A percentile compares a stretch with the other conserved stretches of the same genome.
Evolutionary conservation across 179 eudicot genomes (phyloP).

Genomic region (Patellifolia procumbens): DNA sequence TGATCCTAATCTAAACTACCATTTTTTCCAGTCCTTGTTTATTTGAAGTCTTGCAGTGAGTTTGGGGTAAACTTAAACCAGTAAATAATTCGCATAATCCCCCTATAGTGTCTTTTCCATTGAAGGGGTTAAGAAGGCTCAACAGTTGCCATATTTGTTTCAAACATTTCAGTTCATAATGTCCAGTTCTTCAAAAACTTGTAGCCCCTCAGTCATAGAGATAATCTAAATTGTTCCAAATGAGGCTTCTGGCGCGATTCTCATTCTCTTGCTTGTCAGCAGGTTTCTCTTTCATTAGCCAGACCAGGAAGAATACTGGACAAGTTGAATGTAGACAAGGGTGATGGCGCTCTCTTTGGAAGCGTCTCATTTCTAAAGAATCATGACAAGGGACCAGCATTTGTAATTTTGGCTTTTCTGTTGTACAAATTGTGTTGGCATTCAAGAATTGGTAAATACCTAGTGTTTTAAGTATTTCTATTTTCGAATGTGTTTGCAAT

Average conservation of each 20-base stretch:
- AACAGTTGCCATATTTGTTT: neutral
- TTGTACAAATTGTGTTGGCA: conserved; percentile 20
- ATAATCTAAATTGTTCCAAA: no score
- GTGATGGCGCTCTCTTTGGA: conserved; percentile 21
- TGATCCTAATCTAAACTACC: neutral
- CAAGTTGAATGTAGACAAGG: conserved; percentile 19
- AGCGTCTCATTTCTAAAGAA: conserved; percentile 10
- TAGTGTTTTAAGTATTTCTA: neutral
- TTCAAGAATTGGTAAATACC: neutral
- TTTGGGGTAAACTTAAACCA: no score
- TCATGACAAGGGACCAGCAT: conserved; percentile 26
- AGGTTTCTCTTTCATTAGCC: conserved; percentile 16
- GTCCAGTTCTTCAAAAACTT: neutral
- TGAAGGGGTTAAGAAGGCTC: neutral
- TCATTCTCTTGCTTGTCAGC: conserved; percentile 11
- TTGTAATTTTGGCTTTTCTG: conserved; percentile 18
- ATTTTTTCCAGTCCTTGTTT: neutral
- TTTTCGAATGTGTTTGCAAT: neutral
- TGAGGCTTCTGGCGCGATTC: conserved; percentile 7
- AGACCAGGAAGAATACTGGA: neutral
- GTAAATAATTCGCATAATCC: no score
- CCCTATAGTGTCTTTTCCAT: neutral
- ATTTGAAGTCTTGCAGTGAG: neutral
- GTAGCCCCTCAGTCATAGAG: neutral
- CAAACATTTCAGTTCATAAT: neutral